Evolutionary conservation across 164 flowering plant species (phyloP).

Genomic region (Umbilicus rupestris): DNA sequence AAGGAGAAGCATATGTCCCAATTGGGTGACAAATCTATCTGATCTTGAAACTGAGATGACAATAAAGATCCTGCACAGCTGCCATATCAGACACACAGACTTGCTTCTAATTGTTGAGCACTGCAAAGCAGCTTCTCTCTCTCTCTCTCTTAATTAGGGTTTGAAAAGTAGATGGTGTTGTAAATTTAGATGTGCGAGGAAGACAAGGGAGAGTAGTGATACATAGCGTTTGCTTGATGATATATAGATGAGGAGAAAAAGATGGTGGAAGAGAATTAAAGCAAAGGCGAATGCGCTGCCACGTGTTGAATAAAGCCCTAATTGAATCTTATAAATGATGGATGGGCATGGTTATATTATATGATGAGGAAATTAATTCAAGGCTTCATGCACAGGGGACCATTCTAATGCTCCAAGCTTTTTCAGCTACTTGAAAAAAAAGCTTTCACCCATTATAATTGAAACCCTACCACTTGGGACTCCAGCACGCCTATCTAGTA

Average conservation of each 20-base stretch:
- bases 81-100: not conserved
- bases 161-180: not conserved
- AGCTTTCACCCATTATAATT: conserved; percentile 3
- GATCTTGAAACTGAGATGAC: not conserved
- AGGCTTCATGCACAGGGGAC: not conserved
- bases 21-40: not conserved
- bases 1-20: conserved; percentile 2
- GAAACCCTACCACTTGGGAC: conserved; percentile 4
- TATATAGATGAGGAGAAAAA: not conserved
- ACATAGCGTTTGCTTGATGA: not conserved
- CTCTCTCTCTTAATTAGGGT: not conserved
- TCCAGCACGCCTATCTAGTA: conserved; percentile 7
- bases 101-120: not conserved
- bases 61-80: conserved; percentile 3
- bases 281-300: conserved; percentile 8
- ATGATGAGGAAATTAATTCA: not conserved
- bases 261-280: not conserved
- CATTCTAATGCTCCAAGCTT: conserved; percentile 3
- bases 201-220: not conserved
- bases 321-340: not conserved
- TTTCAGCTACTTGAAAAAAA: too few species aligned
- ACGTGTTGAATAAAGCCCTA: conserved; percentile 1
- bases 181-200: not conserved
- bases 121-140: not conserved
- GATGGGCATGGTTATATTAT: not conserved